Conservation (phyloP, 176 grass and related monocot species). For the Paspalum notatum region DNA sequence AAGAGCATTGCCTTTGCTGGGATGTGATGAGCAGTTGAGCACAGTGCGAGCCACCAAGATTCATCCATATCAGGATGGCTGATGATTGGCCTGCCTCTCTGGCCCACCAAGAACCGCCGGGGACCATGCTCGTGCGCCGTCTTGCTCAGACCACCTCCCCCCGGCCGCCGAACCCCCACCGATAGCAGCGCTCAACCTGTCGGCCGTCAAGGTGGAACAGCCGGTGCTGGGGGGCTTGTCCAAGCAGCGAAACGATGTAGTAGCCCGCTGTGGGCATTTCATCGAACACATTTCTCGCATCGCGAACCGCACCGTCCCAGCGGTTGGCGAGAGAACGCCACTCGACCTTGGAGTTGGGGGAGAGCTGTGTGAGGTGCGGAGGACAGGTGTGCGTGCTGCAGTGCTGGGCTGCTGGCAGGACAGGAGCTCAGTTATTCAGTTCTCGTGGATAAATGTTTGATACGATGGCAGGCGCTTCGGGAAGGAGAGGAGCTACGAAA, state of each 20-base stretch:
- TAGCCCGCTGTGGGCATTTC: slow-evolving; percentile 12
- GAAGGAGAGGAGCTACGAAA: no score
- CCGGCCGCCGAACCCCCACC: background rate
- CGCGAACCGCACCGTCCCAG: background rate
- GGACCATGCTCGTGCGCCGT: background rate
- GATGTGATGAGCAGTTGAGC: background rate
- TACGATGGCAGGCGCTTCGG: no score
- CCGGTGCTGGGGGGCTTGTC: background rate
- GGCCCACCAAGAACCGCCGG: background rate
- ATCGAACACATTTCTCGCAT: slow-evolving; percentile 26
- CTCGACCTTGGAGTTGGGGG: no score
- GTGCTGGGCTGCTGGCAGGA: no score
- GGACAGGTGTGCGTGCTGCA: no score
- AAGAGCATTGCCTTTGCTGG: slow-evolving; percentile 38
- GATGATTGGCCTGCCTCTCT: background rate
- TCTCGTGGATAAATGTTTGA: no score
- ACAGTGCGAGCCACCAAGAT: slow-evolving; percentile 12
- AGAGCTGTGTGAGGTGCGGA: no score
- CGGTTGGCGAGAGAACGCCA: no score
- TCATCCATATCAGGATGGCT: slow-evolving; percentile 11
- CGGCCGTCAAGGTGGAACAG: background rate
- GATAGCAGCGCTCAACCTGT: background rate
- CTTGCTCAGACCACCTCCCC: background rate
- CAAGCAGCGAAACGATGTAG: background rate
- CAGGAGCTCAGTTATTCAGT: no score